Evolutionary conservation across 1,284 basidiomycete genomes (phyloP), one percentile per base, ranked within the genome.

Genomic region (Boletus semigastroideus): DNA sequence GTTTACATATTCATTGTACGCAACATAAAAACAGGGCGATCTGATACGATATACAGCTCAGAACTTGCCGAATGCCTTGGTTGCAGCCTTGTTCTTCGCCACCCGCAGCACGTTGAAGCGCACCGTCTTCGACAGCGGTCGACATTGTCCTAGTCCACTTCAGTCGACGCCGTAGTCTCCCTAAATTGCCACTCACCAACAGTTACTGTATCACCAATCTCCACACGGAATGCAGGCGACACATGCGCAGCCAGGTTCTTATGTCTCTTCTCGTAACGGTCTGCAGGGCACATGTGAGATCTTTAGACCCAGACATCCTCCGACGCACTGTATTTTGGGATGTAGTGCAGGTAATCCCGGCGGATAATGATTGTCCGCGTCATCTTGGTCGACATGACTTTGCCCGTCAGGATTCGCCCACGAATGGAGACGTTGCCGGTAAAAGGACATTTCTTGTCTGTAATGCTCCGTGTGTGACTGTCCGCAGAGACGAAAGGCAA

Each of bases 381-480:
- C 97, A 99, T 99, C 84, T 99, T 99, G 47, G 95, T 98, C 61
- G 96, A 98, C 54, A 99, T 80, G 62, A 99, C 95, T 73, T 90
- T 91, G 74, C 97, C 97, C 55, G 94, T 96, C 63, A 99, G 79
- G 78, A 99, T 98, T 71, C 97, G 96, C 58, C 97, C 97, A 74
- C 97, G 96, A 75, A 99, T 99, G 53, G 97, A 98, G 66, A 98
- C 80, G 61, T 93, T 80, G 61, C 95, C 92, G 63, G 92, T 95
- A 83, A 96, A 98, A 45, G 95, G 95, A 81, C 95, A 99, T 80
- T 99, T 99, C 83, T 99, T 99, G 86, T 99, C 96, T 94, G 61
- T 38, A 54, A n/a, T 33, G 45, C 30, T 28, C 46, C 49, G 33
- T 12, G 36, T 56, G 49, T 45, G 52, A 44, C 46, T n/a, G 31